Evolutionary conservation across 139 green algal species (phyloP).

Genomic region (Coelastrella sp.): DNA sequence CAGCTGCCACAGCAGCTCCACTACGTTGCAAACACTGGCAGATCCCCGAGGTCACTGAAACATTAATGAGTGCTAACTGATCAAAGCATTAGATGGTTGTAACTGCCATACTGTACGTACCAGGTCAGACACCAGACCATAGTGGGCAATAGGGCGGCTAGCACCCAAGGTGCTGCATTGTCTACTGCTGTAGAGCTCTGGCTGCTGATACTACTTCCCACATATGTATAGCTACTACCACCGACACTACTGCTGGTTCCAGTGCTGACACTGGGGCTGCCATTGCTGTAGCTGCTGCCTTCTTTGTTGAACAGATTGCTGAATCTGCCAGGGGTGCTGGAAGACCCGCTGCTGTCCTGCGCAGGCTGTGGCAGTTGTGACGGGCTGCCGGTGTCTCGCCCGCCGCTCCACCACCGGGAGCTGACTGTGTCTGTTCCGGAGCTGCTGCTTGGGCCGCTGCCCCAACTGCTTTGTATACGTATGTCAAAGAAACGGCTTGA

Average conservation of each 20-base stretch:
- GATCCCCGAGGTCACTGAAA: too few species aligned
- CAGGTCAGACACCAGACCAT: slow-evolving; percentile 31
- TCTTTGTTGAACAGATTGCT: neutral
- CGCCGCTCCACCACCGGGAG: neutral
- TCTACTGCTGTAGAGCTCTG: neutral
- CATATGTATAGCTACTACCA: neutral
- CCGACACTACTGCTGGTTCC: too few species aligned
- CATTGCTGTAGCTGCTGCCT: slow-evolving; percentile 27
- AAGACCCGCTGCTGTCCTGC: neutral
- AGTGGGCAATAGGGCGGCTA: neutral
- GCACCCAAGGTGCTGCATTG: neutral
- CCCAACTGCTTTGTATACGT: slow-evolving; percentile 25
- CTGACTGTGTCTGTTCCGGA: neutral
- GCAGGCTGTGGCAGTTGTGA: neutral
- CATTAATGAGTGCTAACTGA: too few species aligned
- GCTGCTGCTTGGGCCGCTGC: slow-evolving; percentile 12
- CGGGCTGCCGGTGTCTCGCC: neutral
- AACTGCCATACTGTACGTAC: neutral
- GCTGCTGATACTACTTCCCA: neutral
- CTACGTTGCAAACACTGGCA: neutral
- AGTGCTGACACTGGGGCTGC: neutral
- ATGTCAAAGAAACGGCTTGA: slow-evolving; percentile 4
- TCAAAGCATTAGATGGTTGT: too few species aligned
- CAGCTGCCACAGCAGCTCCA: too few species aligned
- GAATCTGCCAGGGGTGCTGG: neutral